Percentiles rank a stretch among this genome's conserved stretches.
phyloP scores from a whole-genome alignment of 2,329 filamentous ascomycete species.

The Fusarium xylarioides region DNA sequence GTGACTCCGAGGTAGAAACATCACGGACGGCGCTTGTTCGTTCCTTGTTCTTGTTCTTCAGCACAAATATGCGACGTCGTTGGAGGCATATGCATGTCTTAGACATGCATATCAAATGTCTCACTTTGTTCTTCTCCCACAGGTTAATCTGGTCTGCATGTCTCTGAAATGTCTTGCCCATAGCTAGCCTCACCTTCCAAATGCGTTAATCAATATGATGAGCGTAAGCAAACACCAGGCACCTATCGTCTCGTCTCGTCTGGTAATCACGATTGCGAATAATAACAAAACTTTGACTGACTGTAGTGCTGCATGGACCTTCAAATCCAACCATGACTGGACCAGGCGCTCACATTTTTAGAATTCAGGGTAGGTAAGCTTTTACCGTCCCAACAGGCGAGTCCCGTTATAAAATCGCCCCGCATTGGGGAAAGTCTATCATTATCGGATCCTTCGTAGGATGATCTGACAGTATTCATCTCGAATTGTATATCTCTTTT shows the following conservation, averaged over 20 bases:
- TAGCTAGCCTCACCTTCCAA: slow-evolving; percentile 19
- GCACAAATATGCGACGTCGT: slow-evolving; percentile 37
- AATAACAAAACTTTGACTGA: neutral
- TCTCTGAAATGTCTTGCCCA: slow-evolving; percentile 41
- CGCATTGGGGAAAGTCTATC: slow-evolving; percentile 15
- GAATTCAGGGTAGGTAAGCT: neutral
- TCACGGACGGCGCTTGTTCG: slow-evolving; percentile 8
- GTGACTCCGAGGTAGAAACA: neutral
- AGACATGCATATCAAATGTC: slow-evolving; percentile 50
- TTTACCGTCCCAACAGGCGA: slow-evolving; percentile 2
- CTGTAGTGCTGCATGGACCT: slow-evolving; percentile 1
- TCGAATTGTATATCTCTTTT: slow-evolving; percentile 5
- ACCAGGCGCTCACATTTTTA: slow-evolving; percentile 1
- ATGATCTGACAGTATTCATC: slow-evolving; percentile 25
- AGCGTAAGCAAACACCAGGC: slow-evolving; percentile 15
- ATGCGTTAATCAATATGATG: neutral
- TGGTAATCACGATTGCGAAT: neutral
- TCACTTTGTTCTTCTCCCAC: slow-evolving; percentile 48
- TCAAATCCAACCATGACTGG: slow-evolving; percentile 12
- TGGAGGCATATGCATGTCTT: slow-evolving; percentile 45
- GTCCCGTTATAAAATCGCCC: slow-evolving; percentile 8
- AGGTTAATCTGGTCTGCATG: slow-evolving; percentile 45
- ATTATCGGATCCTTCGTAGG: slow-evolving; percentile 11
- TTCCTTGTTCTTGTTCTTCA: slow-evolving; percentile 18
- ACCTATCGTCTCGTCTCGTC: neutral